Conservation (phyloP, 176 grass and related monocot species). For the Eragrostis curvula region DNA sequence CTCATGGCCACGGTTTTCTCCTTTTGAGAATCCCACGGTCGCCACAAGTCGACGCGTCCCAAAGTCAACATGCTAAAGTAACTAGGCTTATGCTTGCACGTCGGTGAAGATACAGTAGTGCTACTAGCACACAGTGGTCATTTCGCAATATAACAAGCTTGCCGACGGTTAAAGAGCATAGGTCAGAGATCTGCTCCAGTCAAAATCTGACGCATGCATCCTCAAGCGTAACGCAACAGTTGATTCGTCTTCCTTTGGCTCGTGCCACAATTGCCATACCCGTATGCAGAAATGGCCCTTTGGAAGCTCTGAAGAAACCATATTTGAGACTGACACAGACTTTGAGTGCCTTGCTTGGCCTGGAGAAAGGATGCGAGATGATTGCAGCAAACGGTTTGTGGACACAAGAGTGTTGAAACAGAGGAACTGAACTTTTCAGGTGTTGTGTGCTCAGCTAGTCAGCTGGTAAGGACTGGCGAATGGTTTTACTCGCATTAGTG, state of each 20-base stretch:
- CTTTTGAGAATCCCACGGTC: conserved; percentile 35
- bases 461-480: too few relatives aligned
- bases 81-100: conserved; percentile 37
- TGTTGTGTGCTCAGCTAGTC: neutral
- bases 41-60: conserved; percentile 8
- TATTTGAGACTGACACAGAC: neutral
- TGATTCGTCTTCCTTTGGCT: neutral
- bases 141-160: neutral
- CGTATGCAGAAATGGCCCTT: neutral
- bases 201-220: conserved; percentile 22
- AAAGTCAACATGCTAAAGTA: conserved; percentile 26
- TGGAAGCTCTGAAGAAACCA: neutral
- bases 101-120: neutral
- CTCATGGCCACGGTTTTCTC: conserved; percentile 12
- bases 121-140: too few relatives aligned
- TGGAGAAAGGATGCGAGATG: neutral
- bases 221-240: neutral
- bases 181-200: neutral
- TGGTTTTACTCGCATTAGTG: neutral
- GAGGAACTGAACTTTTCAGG: neutral
- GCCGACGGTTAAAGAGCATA: conserved; percentile 6
- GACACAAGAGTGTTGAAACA: neutral
- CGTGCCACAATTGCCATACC: neutral
- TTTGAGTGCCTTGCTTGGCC: neutral
- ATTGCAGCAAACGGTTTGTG: neutral